Evolutionary conservation across 345 rosid species (phyloP).

Genomic region (Citrus glauca): DNA sequence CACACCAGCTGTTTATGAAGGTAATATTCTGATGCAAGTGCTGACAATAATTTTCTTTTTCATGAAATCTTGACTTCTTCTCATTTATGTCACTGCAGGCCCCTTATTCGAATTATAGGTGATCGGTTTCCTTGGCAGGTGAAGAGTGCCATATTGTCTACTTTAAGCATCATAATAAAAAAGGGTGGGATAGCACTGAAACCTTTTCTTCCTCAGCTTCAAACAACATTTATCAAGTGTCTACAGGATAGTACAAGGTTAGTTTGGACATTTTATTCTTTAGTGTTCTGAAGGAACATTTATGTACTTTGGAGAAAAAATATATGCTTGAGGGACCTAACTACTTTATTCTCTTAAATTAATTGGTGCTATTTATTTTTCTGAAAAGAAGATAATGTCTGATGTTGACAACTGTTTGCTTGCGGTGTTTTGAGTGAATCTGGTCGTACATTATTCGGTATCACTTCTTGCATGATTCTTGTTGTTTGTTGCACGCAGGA

Average conservation of each 20-base stretch:
- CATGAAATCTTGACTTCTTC: not conserved
- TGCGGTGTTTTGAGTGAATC: not conserved
- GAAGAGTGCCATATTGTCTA: conserved; percentile 89
- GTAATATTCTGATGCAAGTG: not conserved
- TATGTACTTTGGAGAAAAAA: not conserved
- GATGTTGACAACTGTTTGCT: not conserved
- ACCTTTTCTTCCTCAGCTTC: conserved; percentile 99
- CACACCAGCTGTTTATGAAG: not conserved
- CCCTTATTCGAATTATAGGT: conserved; percentile 93
- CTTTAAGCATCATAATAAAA: conserved; percentile 70
- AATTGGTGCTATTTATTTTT: not conserved
- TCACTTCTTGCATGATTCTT: not conserved
- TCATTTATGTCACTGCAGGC: conserved; percentile 50
- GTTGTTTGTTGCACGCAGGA: conserved; percentile 42
- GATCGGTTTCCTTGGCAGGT: conserved; percentile 99
- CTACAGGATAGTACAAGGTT: conserved; percentile 91
- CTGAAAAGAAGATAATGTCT: not conserved
- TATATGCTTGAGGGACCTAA: not conserved
- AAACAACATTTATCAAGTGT: conserved; percentile 92
- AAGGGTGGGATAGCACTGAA: conserved; percentile 88
- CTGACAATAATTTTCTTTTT: not conserved
- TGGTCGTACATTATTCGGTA: not conserved
- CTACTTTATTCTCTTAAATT: not conserved
- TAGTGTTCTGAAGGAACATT: not conserved
- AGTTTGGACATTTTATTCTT: conserved; percentile 5